Conservation (phyloP, 257 asterid genomes). For the Capsicum rhomboideum region DNA sequence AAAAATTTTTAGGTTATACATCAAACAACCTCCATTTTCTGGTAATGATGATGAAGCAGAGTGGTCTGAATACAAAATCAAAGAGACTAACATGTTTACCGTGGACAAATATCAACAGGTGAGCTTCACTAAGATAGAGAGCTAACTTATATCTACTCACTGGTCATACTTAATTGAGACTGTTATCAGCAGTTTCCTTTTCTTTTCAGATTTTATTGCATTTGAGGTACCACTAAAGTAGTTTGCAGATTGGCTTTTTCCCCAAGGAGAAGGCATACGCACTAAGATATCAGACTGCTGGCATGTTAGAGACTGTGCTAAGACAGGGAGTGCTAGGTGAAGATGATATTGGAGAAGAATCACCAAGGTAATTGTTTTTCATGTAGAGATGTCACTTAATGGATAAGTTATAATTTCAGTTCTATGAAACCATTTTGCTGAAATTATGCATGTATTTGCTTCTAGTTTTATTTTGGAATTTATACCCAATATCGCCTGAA, state of each 20-base stretch:
- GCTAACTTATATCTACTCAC: neutral
- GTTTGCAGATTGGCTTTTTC: constrained; percentile 92
- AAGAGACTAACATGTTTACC: constrained; percentile 91
- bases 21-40: constrained; percentile 65
- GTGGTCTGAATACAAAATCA: constrained; percentile 95
- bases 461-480: neutral
- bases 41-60: constrained; percentile 45
- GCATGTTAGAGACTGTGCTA: constrained; percentile 90
- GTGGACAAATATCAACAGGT: constrained; percentile 99
- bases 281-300: constrained; percentile 91
- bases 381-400: neutral
- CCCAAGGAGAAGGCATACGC: constrained; percentile 87
- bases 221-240: constrained; percentile 44
- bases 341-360: constrained; percentile 94
- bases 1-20: constrained; percentile 55
- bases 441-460: neutral
- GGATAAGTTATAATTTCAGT: neutral
- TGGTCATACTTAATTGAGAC: constrained; percentile 8
- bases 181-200: neutral
- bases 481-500: neutral
- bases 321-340: constrained; percentile 97
- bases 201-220: constrained; percentile 5
- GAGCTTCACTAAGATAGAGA: constrained; percentile 20
- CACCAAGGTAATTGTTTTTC: constrained; percentile 56
- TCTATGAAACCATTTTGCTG: neutral